phyloP scores from a whole-genome alignment of 371 early-diverging fungal genomes.

The Mucor lusitanicus region DNA sequence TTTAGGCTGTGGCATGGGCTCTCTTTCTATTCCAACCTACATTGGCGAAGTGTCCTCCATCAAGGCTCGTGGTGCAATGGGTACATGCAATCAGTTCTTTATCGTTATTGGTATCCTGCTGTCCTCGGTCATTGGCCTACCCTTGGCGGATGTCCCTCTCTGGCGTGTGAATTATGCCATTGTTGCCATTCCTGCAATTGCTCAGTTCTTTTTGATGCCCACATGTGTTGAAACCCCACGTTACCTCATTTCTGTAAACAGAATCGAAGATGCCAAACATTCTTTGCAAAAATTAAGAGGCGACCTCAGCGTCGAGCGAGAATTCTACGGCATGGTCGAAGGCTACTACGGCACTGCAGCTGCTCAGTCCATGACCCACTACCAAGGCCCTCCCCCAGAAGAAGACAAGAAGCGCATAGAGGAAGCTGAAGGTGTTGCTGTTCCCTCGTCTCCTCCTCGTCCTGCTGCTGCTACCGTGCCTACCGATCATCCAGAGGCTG shows the following conservation, averaged over 20 bases:
- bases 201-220: constrained; percentile 67
- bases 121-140: constrained; percentile 63
- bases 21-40: constrained; percentile 79
- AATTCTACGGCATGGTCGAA: constrained; percentile 11
- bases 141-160: constrained; percentile 59
- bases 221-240: constrained; percentile 65
- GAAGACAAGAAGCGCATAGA: neutral
- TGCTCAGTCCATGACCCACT: neutral
- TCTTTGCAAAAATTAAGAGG: constrained; percentile 57
- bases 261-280: constrained; percentile 55
- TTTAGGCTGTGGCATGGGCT: constrained; percentile 77
- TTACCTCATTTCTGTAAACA: constrained; percentile 56
- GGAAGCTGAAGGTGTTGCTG: neutral
- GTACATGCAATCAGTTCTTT: constrained; percentile 81
- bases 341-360: neutral
- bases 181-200: constrained; percentile 67
- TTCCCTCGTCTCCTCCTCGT: neutral
- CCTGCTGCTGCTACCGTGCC: neutral
- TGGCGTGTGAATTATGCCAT: constrained; percentile 71
- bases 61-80: constrained; percentile 67
- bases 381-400: neutral
- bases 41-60: constrained; percentile 81
- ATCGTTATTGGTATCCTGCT: constrained; percentile 77
- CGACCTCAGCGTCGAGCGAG: neutral
- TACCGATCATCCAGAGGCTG: neutral